Percentiles rank a stretch among this genome's conserved stretches.
phyloP scores from a whole-genome alignment of 139 green algal genomes.

The Tetradesmus obliquus region DNA sequence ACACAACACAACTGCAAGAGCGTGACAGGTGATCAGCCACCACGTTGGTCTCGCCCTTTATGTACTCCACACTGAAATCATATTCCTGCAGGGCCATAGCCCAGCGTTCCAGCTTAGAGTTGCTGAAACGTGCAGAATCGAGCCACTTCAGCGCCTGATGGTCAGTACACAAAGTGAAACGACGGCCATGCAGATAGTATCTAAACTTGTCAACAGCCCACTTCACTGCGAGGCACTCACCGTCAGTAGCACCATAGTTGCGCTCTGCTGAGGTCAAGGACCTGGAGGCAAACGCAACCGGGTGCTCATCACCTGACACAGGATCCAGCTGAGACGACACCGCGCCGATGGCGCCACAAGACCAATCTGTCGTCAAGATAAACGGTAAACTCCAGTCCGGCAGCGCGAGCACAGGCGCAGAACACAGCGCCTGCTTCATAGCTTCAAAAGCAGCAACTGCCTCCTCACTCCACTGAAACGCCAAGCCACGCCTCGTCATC shows the following conservation, averaged over 20 bases:
- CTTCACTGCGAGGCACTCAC: constrained; percentile 45
- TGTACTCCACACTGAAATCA: constrained; percentile 42
- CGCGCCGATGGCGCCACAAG: constrained; percentile 30
- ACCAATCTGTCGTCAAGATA: constrained; percentile 51
- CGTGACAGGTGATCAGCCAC: constrained; percentile 47
- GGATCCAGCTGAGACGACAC: constrained; percentile 34
- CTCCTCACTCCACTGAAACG: constrained; percentile 23
- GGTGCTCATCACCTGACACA: constrained; percentile 15
- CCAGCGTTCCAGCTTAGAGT: constrained; percentile 41
- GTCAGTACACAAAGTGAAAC: constrained; percentile 20
- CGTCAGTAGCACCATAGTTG: constrained; percentile 44
- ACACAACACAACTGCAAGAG: neutral
- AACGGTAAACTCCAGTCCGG: constrained; percentile 23
- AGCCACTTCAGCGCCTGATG: constrained; percentile 42
- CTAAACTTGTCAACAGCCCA: constrained; percentile 47
- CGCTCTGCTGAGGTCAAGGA: constrained; percentile 22
- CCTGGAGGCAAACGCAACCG: constrained; percentile 26
- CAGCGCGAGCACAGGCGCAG: constrained; percentile 2
- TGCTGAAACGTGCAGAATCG: constrained; percentile 29
- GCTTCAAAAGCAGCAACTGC: constrained; percentile 28
- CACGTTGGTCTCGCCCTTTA: constrained; percentile 35
- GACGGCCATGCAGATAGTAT: constrained; percentile 40
- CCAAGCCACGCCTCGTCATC: neutral
- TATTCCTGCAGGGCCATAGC: constrained; percentile 35
- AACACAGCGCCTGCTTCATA: constrained; percentile 36